Conservation (phyloP, 2,329 filamentous ascomycete species). For the Endothia cerciana region DNA sequence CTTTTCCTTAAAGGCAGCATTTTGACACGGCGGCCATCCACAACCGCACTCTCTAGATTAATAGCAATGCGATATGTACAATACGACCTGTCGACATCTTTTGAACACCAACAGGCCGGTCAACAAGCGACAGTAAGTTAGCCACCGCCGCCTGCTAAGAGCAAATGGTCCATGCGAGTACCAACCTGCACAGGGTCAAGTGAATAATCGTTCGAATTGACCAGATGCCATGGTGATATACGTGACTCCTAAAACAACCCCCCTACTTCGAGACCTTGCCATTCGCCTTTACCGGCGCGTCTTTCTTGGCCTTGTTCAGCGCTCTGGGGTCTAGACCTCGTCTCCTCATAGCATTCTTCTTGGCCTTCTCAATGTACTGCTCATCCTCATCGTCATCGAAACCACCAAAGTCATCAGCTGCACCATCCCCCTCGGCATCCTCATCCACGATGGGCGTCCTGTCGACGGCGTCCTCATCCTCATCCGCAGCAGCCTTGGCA, state of each 20-base stretch:
- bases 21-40: constrained; percentile 1
- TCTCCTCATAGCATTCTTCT: constrained; percentile 72
- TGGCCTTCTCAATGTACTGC: constrained; percentile 73
- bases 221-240: background rate
- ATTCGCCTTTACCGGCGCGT: constrained; percentile 2
- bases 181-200: background rate
- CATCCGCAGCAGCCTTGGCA: constrained; percentile 17
- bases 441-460: constrained; percentile 66
- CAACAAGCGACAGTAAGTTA: background rate
- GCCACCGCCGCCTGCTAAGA: background rate
- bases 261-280: constrained; percentile 24
- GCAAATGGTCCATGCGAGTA: background rate
- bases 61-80: constrained; percentile 16
- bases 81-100: background rate
- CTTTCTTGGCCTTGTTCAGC: constrained; percentile 39
- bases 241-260: too few relatives aligned
- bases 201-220: background rate
- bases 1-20: constrained; percentile 7
- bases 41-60: constrained; percentile 9
- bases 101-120: background rate
- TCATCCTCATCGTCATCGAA: constrained; percentile 77
- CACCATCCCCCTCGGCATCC: constrained; percentile 46
- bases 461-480: constrained; percentile 60
- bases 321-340: constrained; percentile 75
- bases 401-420: constrained; percentile 65